Conservation (phyloP, 306 rosid species). For the Ochetophila trinervis region DNA sequence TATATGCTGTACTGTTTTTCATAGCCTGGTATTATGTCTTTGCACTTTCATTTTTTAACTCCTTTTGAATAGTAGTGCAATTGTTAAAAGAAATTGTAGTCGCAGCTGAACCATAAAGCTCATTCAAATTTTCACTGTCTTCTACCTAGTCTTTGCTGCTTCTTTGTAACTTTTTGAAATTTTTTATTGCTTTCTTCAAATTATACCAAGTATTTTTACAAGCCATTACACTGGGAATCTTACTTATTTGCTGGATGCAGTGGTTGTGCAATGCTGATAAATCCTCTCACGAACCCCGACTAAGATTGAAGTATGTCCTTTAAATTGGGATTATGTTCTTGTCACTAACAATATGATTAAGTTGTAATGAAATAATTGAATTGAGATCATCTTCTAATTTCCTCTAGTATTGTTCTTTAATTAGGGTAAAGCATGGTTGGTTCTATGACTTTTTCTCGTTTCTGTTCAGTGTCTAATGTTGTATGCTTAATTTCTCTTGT, state of each 20-base stretch:
- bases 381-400: background rate
- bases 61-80: too few species aligned
- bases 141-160: too few species aligned
- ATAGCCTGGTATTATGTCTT: too few species aligned
- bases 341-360: background rate
- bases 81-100: too few species aligned
- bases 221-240: background rate
- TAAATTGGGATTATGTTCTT: constrained; percentile 3
- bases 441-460: constrained; percentile 6
- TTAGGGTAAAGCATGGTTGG: constrained; percentile 1
- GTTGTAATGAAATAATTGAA: background rate
- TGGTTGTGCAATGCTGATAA: constrained; percentile 98
- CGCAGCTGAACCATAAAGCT: too few species aligned
- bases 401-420: constrained; percentile 1
- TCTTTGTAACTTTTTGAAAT: too few species aligned
- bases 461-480: constrained; percentile 9
- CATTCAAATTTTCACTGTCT: too few species aligned
- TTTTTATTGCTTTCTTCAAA: background rate
- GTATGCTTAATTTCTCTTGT: constrained; percentile 7
- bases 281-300: constrained; percentile 75
- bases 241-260: constrained; percentile 43
- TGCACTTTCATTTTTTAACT: too few species aligned
- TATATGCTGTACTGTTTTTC: too few species aligned
- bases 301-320: constrained; percentile 79
- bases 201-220: background rate